Base-by-base conservation (phyloP, 208 protist genomes). In the Wallacemonas sp. region DNA sequence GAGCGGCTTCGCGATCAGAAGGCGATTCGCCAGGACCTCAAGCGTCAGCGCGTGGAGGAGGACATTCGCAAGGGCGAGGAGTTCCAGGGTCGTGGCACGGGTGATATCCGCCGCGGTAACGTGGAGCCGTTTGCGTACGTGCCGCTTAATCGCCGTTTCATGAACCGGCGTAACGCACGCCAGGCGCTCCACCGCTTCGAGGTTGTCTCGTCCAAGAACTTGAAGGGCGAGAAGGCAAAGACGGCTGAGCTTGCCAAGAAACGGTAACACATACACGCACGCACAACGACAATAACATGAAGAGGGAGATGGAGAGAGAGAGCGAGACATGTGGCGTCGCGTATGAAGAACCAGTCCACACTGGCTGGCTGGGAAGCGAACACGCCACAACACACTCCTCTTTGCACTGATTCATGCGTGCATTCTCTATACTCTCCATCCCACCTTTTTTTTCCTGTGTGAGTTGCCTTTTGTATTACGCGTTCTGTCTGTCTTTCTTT, bases 91-190 rank as follows among this genome's bases (percentile, higher is more conserved):
- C 68, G 67, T 12, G 90, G 90, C 17, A 76, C 73, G 2, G 92
- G 92, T 29, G 92, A 97, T 79, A 80, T 97, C 38, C 84, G 87
- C 39, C 84, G 87, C 19, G 92, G 92, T 24, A 89, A 80, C 61
- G 16, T 93, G 21, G 92, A 94, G 17, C 92, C 92, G 21, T 97
- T 80, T 70, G 92, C 92, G 2, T 97, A 97, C 68, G 88, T 97
- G 34, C 92, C 92, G 44, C 80, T 97, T 19, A 97, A 96, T 65
- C 77, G 86, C 3, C 76, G 82, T 24, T 96, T 88, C 81, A 93
- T 97, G 87, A 97, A 97, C 70, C 78, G 78, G n/a, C 89, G 92
- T 32, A 78, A 93, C 61, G 71, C 80, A 24, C 87, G 85, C 23
- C 76, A 95, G 62, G 87, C 85, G 19, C 68, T 96, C 30, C 83